These are phyloP conservation scores for Termitomyces sp. DNA, from an alignment of 768 basidiomycete species.

Conservation along the genomic window DNA sequence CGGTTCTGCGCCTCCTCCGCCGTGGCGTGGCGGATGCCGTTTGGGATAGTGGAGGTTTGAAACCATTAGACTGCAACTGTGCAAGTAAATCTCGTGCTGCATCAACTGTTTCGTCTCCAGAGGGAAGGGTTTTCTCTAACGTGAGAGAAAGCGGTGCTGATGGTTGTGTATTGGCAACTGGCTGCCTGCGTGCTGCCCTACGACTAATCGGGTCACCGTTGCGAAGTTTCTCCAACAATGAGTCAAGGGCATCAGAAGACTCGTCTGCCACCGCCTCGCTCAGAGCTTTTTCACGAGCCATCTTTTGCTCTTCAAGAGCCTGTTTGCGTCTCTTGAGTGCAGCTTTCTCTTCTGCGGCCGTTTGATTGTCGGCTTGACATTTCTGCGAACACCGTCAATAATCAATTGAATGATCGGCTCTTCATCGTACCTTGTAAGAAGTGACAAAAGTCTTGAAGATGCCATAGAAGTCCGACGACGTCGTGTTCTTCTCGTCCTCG, in stretches of 20 bases:
- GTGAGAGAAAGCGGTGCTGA: slow-evolving; percentile 30
- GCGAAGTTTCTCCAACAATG: slow-evolving; percentile 65
- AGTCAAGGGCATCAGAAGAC: slow-evolving; percentile 66
- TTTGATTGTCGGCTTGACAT: slow-evolving; percentile 81
- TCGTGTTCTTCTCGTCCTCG: slow-evolving; percentile 85
- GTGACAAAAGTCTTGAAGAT: slow-evolving; percentile 97
- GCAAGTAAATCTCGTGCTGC: slow-evolving; percentile 76
- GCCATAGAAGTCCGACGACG: slow-evolving; percentile 91
- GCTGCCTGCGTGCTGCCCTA: slow-evolving; percentile 50
- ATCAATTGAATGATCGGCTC: not conserved
- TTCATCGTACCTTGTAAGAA: slow-evolving; percentile 68
- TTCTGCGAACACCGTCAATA: slow-evolving; percentile 48
- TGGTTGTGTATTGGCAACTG: slow-evolving; percentile 32
- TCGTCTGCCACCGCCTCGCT: slow-evolving; percentile 39
- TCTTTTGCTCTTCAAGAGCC: slow-evolving; percentile 59
- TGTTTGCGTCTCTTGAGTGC: slow-evolving; percentile 69
- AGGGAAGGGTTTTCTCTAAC: slow-evolving; percentile 28
- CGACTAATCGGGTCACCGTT: slow-evolving; percentile 65
- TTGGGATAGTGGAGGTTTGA: slow-evolving; percentile 51
- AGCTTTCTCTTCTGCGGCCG: slow-evolving; percentile 64
- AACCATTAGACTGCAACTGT: slow-evolving; percentile 68
- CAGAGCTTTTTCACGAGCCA: slow-evolving; percentile 46
- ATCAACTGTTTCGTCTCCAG: slow-evolving; percentile 35
- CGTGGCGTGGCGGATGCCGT: slow-evolving; percentile 35
- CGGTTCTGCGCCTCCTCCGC: slow-evolving; percentile 33